Conservation (phyloP, 1,284 basidiomycete genomes). For the Pseudozyma hubeiensis region DNA sequence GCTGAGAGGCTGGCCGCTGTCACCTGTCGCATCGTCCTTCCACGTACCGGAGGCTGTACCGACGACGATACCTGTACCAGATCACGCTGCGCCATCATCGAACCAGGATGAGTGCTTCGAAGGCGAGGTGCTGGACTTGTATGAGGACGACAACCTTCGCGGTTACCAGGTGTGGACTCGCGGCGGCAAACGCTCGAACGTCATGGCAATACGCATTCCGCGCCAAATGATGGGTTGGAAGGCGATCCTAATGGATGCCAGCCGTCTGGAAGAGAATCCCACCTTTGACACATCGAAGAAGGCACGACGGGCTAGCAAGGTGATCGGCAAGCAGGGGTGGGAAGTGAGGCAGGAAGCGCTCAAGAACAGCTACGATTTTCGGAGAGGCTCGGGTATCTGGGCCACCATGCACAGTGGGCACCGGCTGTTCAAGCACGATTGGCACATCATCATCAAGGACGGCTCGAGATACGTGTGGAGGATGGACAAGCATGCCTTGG, state of each 20-base stretch:
- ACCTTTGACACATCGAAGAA: constrained; percentile 3
- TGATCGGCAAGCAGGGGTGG: constrained; percentile 34
- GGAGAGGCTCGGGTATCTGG: constrained; percentile 33
- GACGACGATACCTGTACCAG: background rate
- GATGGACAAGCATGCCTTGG: constrained; percentile 39
- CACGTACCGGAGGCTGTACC: background rate
- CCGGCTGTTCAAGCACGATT: constrained; percentile 45
- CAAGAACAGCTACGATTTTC: constrained; percentile 45
- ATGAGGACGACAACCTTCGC: constrained; percentile 25
- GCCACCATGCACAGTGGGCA: constrained; percentile 43
- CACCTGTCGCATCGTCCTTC: background rate
- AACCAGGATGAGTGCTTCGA: background rate
- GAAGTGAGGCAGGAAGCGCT: constrained; percentile 42
- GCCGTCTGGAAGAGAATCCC: background rate
- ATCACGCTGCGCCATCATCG: background rate
- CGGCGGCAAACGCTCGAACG: background rate
- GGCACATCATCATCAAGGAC: constrained; percentile 43
- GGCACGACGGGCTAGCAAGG: constrained; percentile 24
- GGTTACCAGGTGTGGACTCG: constrained; percentile 29
- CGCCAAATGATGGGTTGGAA: constrained; percentile 47
- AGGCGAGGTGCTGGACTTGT: constrained; percentile 24
- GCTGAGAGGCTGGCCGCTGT: constrained; percentile 1
- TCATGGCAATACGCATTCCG: constrained; percentile 21
- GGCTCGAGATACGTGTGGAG: constrained; percentile 30
- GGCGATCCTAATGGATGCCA: constrained; percentile 33